Conservation (phyloP, 805 yeast genomes). For the Kazachstania taianensis region DNA sequence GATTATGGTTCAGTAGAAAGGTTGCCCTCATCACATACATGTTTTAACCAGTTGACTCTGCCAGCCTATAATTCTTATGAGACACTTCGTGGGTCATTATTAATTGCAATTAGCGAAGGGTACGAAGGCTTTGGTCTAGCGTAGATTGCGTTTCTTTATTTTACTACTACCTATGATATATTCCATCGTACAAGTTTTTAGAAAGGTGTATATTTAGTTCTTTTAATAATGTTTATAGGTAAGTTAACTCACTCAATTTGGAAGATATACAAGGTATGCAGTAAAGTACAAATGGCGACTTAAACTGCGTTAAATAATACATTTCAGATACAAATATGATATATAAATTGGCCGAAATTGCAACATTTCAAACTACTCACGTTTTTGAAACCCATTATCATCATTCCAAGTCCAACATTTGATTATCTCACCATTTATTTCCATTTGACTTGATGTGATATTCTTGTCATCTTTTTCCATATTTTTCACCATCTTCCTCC, state of each 20-base stretch:
- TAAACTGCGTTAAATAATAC: too few species aligned
- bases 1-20: constrained; percentile 81
- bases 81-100: constrained; percentile 65
- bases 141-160: constrained; percentile 4
- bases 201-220: too few species aligned
- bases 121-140: constrained; percentile 82
- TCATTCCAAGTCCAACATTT: constrained; percentile 79
- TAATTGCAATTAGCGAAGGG: constrained; percentile 87
- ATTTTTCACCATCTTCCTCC: constrained; percentile 44
- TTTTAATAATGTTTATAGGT: too few species aligned
- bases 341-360: too few species aligned
- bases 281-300: too few species aligned
- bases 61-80: constrained; percentile 92
- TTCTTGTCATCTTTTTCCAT: constrained; percentile 47
- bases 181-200: too few species aligned
- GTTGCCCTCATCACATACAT: constrained; percentile 91
- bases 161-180: too few species aligned
- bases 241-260: too few species aligned
- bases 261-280: too few species aligned
- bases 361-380: too few species aligned
- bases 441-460: constrained; percentile 49
- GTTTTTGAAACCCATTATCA: too few species aligned
- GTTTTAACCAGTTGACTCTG: constrained; percentile 88
- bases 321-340: too few species aligned
- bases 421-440: constrained; percentile 74